Conservation (phyloP, 2,329 filamentous ascomycete genomes). For the Knufia fluminis region DNA sequence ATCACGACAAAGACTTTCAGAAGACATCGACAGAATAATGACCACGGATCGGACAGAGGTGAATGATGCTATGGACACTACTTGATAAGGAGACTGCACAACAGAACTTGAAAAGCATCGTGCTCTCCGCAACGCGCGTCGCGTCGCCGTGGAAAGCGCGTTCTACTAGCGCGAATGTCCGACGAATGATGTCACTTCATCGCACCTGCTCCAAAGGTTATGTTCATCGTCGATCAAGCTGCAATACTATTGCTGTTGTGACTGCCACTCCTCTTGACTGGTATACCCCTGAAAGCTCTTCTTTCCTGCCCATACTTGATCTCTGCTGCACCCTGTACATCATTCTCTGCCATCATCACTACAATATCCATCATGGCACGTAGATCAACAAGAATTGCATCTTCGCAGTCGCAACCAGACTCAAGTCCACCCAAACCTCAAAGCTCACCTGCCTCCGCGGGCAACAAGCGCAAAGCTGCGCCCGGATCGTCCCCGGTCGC, state of each 20-base stretch:
- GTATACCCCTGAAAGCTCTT: no score
- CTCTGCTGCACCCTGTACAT: no score
- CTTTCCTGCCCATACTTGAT: no score
- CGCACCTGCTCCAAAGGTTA: no score
- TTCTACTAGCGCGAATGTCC: no score
- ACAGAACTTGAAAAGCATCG: no score
- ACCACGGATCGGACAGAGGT: not conserved
- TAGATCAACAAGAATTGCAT: slow-evolving; percentile 32
- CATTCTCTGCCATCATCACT: not conserved
- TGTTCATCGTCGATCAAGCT: no score
- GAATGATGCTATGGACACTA: slow-evolving; percentile 19
- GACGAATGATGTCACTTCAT: no score
- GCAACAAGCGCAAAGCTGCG: slow-evolving; percentile 34
- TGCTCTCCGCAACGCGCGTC: no score
- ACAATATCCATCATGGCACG: slow-evolving; percentile 15
- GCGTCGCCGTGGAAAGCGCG: no score
- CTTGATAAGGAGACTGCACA: not conserved
- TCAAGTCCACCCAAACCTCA: slow-evolving; percentile 15
- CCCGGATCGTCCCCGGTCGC: slow-evolving; percentile 17
- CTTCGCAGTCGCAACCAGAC: slow-evolving; percentile 24
- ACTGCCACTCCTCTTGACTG: no score
- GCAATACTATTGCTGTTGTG: no score
- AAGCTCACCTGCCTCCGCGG: slow-evolving; percentile 22
- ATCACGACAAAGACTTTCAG: not conserved
- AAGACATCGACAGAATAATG: not conserved